These are phyloP conservation scores for Fusarium praegraminearum DNA, from an alignment of 2,329 filamentous ascomycete genomes.

Conservation along the genomic window DNA sequence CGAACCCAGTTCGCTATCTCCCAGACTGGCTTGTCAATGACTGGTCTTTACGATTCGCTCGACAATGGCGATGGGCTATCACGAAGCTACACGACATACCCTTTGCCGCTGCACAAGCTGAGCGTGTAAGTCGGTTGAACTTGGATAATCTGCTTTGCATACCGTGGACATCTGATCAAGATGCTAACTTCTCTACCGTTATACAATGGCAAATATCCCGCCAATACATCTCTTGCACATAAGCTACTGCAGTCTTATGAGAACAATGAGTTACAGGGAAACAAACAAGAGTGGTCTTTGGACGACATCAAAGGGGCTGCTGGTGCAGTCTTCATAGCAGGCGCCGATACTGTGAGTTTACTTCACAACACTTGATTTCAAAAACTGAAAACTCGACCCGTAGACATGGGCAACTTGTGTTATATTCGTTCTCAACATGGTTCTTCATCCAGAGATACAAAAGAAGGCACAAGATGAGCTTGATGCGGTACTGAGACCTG, in stretches of 20 bases:
- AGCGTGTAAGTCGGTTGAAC: conserved; percentile 42
- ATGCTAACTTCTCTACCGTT: conserved; percentile 28
- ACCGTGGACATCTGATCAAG: background rate
- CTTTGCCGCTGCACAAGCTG: conserved; percentile 47
- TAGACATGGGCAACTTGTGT: conserved; percentile 51
- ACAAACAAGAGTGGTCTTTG: conserved; percentile 48
- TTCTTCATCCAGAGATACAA: conserved; percentile 59
- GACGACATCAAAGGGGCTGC: conserved; percentile 64
- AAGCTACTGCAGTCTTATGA: conserved; percentile 40
- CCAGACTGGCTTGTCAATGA: conserved; percentile 49
- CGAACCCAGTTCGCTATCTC: conserved; percentile 41
- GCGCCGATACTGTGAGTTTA: conserved; percentile 56
- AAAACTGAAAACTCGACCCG: conserved; percentile 22
- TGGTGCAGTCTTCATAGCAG: conserved; percentile 62
- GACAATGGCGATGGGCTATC: conserved; percentile 53
- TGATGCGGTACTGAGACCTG: conserved; percentile 57
- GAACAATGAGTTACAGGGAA: conserved; percentile 23
- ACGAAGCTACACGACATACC: conserved; percentile 51
- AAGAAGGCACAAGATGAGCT: conserved; percentile 60
- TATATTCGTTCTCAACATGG: conserved; percentile 58
- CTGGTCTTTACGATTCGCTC: conserved; percentile 50
- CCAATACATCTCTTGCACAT: conserved; percentile 46
- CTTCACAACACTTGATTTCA: conserved; percentile 38
- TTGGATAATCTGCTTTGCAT: background rate
- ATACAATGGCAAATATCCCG: conserved; percentile 20